These are phyloP conservation scores for Aspergillus sp. DNA, from an alignment of 2,329 filamentous ascomycete species.

Conservation along the genomic window DNA sequence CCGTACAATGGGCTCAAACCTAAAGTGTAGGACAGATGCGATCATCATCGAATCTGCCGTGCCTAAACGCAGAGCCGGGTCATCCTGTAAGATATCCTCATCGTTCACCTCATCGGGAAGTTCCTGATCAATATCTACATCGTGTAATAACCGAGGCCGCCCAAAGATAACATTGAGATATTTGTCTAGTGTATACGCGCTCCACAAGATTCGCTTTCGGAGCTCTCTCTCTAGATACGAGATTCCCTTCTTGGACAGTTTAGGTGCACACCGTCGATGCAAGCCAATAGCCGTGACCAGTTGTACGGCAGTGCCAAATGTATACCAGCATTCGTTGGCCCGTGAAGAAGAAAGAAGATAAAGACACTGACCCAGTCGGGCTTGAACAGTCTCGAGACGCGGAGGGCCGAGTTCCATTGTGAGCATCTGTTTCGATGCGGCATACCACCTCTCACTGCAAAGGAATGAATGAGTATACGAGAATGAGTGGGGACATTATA, in stretches of 20 bases:
- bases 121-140: constrained; percentile 64
- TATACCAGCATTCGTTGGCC: constrained; percentile 62
- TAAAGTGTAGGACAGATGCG: constrained; percentile 39
- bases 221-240: constrained; percentile 49
- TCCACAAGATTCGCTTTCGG: constrained; percentile 62
- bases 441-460: constrained; percentile 38
- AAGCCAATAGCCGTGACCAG: constrained; percentile 50
- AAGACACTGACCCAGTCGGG: constrained; percentile 57
- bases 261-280: constrained; percentile 34
- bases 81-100: constrained; percentile 52
- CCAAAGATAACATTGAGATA: constrained; percentile 65
- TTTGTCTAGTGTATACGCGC: constrained; percentile 61
- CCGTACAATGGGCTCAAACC: constrained; percentile 19
- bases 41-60: constrained; percentile 41
- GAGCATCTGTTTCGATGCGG: constrained; percentile 37
- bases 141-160: constrained; percentile 59
- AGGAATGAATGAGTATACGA: background rate
- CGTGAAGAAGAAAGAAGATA: constrained; percentile 60
- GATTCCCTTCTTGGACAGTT: constrained; percentile 28
- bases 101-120: constrained; percentile 59
- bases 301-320: constrained; percentile 58
- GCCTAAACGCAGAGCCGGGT: constrained; percentile 35
- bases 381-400: constrained; percentile 58
- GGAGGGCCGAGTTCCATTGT: constrained; percentile 54
- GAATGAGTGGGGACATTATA: background rate